These are phyloP conservation scores for Xylaria curta DNA, from an alignment of 495 filamentous ascomycete genomes.

Conservation along the genomic window DNA sequence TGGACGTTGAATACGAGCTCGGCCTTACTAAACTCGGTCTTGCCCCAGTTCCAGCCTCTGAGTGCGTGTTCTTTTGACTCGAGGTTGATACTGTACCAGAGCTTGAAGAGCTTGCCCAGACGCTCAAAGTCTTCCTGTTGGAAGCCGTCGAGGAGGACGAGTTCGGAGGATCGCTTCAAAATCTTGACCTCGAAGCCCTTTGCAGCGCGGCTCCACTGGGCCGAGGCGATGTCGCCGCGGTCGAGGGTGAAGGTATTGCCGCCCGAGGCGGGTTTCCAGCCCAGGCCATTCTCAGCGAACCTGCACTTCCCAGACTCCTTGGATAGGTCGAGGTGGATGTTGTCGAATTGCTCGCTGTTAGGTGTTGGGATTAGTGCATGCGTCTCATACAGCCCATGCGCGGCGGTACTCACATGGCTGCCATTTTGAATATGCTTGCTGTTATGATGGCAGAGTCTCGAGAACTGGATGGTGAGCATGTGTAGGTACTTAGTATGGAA, in stretches of 20 bases:
- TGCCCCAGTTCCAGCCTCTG: constrained; percentile 99
- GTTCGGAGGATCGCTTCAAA: constrained; percentile 76
- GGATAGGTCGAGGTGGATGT: constrained; percentile 93
- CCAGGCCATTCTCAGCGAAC: constrained; percentile 89
- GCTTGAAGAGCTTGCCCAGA: constrained; percentile 87
- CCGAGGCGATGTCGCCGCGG: constrained; percentile 75
- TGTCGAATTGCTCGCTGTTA: constrained; percentile 85
- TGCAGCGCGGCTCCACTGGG: constrained; percentile 95
- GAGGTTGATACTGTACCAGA: constrained; percentile 92
- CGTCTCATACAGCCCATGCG: neutral
- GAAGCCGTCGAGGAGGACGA: constrained; percentile 95
- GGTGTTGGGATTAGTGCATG: neutral
- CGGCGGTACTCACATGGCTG: constrained; percentile 26
- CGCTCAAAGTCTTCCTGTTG: constrained; percentile 94
- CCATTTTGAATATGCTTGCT: constrained; percentile 19
- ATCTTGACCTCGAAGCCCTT: constrained; percentile 94
- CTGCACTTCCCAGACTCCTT: constrained; percentile 89
- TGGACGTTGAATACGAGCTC: constrained; percentile 97
- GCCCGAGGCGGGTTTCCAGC: constrained; percentile 88
- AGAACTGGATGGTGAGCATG: neutral
- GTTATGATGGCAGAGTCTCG: constrained; percentile 16
- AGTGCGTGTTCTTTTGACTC: constrained; percentile 92
- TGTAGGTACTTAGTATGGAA: constrained; percentile 9
- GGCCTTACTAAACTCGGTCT: constrained; percentile 93
- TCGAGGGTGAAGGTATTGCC: constrained; percentile 94